Conservation (phyloP, 192 early-diverging fungal genomes). For the Umbelopsis isabellina region DNA sequence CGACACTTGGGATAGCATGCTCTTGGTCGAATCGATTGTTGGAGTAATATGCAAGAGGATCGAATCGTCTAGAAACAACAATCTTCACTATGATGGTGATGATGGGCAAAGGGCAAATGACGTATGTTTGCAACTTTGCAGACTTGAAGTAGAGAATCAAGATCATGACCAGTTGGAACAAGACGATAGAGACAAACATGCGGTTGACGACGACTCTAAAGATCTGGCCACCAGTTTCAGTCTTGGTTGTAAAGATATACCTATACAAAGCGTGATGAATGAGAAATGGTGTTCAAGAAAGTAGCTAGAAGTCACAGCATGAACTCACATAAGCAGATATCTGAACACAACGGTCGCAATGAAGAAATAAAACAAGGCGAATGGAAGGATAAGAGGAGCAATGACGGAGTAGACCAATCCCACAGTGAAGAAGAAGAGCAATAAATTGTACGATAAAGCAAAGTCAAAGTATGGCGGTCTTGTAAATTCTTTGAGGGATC, state of each 20-base stretch:
- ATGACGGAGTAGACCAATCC: slow-evolving; percentile 73
- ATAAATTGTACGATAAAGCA: slow-evolving; percentile 66
- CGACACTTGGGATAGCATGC: slow-evolving; percentile 35
- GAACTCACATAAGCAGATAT: slow-evolving; percentile 69
- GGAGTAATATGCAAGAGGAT: slow-evolving; percentile 59
- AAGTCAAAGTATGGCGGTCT: slow-evolving; percentile 74
- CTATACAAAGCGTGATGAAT: slow-evolving; percentile 16
- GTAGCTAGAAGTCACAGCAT: not conserved
- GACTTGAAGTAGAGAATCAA: slow-evolving; percentile 58
- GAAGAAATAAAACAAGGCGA: slow-evolving; percentile 64
- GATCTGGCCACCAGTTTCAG: slow-evolving; percentile 74
- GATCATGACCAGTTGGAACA: slow-evolving; percentile 72
- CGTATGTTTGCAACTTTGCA: slow-evolving; percentile 45
- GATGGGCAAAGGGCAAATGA: slow-evolving; percentile 62
- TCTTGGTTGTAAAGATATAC: slow-evolving; percentile 73
- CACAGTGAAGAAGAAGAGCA: slow-evolving; percentile 73
- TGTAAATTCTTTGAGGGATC: slow-evolving; percentile 67
- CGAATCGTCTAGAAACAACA: slow-evolving; percentile 46
- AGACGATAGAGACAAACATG: slow-evolving; percentile 60
- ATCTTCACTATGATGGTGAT: slow-evolving; percentile 60
- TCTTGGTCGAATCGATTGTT: slow-evolving; percentile 1
- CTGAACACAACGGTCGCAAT: slow-evolving; percentile 71
- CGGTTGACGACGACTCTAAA: slow-evolving; percentile 74
- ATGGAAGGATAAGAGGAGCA: slow-evolving; percentile 68
- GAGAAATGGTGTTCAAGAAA: not conserved